phyloP scores from a whole-genome alignment of 75 land plant genomes.

The Ceratopteris richardii region DNA sequence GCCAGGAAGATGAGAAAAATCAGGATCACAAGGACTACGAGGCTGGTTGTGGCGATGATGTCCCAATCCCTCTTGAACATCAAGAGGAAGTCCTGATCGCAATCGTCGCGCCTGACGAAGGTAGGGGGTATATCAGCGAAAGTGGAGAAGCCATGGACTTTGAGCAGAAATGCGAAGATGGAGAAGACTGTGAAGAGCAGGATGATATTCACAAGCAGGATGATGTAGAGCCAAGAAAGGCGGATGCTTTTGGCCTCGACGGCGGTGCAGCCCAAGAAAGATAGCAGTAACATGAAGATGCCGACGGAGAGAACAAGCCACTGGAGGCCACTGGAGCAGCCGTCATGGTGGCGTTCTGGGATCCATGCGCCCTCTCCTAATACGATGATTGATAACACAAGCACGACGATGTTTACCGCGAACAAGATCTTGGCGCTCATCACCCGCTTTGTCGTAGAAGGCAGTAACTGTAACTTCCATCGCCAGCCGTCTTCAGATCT shows the following conservation, averaged over 20 bases:
- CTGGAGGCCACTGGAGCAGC: conserved; percentile 24
- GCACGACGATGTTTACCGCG: conserved; percentile 20
- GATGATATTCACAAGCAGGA: conserved; percentile 66
- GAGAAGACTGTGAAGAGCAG: conserved; percentile 52
- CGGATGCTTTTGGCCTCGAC: conserved; percentile 41
- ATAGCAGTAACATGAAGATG: conserved; percentile 33
- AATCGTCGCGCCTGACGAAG: not conserved
- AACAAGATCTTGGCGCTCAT: conserved; percentile 15
- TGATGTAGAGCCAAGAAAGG: conserved; percentile 62
- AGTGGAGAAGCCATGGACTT: conserved; percentile 36
- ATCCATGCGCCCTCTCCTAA: conserved; percentile 32
- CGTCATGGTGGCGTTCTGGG: conserved; percentile 13
- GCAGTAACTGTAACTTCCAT: too few species aligned
- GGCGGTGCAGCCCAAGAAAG: conserved; percentile 58
- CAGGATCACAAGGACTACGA: not conserved
- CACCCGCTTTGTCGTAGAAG: not conserved
- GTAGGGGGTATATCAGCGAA: not conserved
- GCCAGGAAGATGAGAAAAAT: not conserved
- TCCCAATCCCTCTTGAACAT: not conserved
- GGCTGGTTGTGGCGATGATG: conserved; percentile 2
- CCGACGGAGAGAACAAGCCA: conserved; percentile 27
- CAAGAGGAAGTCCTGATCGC: not conserved
- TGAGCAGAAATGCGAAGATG: conserved; percentile 59
- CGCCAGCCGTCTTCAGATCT: too few species aligned
- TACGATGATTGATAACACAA: conserved; percentile 18